A percentile compares a stretch with the other conserved stretches of the same genome.
Conservation (phyloP, 345 rosid genomes). For the Aegle marmelos region DNA sequence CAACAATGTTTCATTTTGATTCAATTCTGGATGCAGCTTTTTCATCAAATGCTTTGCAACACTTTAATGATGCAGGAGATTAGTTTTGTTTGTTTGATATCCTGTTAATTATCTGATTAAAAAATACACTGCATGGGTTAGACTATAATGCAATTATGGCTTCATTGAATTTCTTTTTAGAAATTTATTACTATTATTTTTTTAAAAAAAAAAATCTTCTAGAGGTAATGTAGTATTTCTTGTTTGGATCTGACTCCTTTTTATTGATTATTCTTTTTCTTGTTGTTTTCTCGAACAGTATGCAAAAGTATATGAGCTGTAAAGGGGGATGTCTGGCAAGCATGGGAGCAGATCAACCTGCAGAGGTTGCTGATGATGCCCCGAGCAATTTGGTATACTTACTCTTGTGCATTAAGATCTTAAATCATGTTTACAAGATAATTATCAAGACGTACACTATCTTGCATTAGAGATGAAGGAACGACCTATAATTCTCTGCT, state of each 20-base stretch:
- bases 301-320: slow-evolving; percentile 82
- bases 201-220: too few relatives aligned
- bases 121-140: neutral
- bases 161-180: neutral
- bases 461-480: neutral
- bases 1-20: neutral
- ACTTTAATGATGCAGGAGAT: neutral
- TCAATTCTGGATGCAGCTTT: neutral
- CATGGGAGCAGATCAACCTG: slow-evolving; percentile 87
- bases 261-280: neutral
- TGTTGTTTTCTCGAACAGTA: slow-evolving; percentile 36
- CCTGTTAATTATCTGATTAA: neutral
- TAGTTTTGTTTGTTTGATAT: neutral
- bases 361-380: slow-evolving; percentile 85
- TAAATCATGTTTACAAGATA: neutral
- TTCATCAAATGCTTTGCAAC: neutral
- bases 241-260: slow-evolving; percentile 4
- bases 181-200: slow-evolving; percentile 8
- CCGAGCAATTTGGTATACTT: slow-evolving; percentile 74
- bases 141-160: neutral
- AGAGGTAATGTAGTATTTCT: neutral
- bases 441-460: neutral
- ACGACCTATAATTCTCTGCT: neutral
- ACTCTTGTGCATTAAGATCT: neutral
- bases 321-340: slow-evolving; percentile 86